phyloP scores from a whole-genome alignment of 2,329 filamentous ascomycete species.

The Myriosclerotinia duriaeana region DNA sequence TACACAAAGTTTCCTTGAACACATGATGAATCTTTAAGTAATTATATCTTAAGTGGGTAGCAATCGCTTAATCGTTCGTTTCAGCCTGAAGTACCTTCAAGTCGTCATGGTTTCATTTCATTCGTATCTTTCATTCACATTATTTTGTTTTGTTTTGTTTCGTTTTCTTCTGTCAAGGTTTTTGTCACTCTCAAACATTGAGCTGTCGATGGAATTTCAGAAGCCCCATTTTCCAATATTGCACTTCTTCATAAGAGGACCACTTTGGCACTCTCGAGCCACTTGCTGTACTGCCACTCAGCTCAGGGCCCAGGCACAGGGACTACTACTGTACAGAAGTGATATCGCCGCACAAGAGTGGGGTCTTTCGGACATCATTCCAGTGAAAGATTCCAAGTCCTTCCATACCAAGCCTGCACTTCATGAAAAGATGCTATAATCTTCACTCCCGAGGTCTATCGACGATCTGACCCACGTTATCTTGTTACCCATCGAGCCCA shows the following conservation, averaged over 20 bases:
- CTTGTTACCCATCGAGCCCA: neutral
- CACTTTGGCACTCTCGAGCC: too few relatives aligned
- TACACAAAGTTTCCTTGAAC: neutral
- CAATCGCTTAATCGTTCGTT: too few relatives aligned
- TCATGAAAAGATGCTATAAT: neutral
- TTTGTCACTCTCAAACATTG: too few relatives aligned
- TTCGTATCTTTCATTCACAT: neutral
- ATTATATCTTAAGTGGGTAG: too few relatives aligned
- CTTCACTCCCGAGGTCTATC: neutral
- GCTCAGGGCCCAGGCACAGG: too few relatives aligned
- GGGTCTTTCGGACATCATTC: slow-evolving; percentile 5
- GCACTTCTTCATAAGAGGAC: too few relatives aligned
- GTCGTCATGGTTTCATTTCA: neutral
- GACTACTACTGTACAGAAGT: neutral
- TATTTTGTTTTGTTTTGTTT: neutral
- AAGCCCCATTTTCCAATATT: too few relatives aligned
- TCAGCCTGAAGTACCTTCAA: neutral
- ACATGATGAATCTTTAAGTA: slow-evolving; percentile 4
- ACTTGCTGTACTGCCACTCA: too few relatives aligned
- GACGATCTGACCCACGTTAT: neutral
- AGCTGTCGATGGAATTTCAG: too few relatives aligned
- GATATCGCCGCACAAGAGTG: slow-evolving; percentile 13
- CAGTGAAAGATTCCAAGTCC: neutral
- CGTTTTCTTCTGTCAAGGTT: neutral
- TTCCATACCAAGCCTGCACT: neutral